phyloP scores from a whole-genome alignment of 2,329 filamentous ascomycete genomes.

The Cladosporium colombiae region DNA sequence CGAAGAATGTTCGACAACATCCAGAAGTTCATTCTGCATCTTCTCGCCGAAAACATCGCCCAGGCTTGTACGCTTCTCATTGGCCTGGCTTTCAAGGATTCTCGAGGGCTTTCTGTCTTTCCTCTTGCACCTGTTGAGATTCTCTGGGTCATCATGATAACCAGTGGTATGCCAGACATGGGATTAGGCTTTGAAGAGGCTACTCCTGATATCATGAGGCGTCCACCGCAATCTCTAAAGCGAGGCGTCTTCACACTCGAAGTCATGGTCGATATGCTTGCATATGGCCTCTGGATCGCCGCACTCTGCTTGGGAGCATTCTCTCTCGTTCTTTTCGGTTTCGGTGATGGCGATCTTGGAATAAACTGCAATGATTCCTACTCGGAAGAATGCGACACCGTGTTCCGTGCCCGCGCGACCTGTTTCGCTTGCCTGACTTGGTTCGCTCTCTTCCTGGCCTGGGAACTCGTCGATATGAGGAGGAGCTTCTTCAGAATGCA shows the following conservation, averaged over 20 bases:
- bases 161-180: conserved; percentile 82
- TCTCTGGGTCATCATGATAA: conserved; percentile 89
- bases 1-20: conserved; percentile 85
- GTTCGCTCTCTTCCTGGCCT: conserved; percentile 75
- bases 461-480: conserved; percentile 74
- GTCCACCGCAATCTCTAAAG: conserved; percentile 71
- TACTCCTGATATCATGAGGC: conserved; percentile 73
- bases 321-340: conserved; percentile 64
- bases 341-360: conserved; percentile 54
- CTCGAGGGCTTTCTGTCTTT: conserved; percentile 71
- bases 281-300: conserved; percentile 78
- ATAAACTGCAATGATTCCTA: conserved; percentile 62
- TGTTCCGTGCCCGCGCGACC: conserved; percentile 73
- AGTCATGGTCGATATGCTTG: conserved; percentile 75
- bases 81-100: conserved; percentile 76
- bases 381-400: conserved; percentile 57
- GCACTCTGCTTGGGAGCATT: conserved; percentile 66
- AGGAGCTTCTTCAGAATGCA: conserved; percentile 76
- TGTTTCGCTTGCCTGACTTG: conserved; percentile 74
- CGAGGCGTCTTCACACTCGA: conserved; percentile 75
- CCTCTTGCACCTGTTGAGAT: conserved; percentile 81
- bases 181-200: conserved; percentile 80
- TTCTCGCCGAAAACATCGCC: conserved; percentile 79
- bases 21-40: conserved; percentile 79
- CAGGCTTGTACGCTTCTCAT: conserved; percentile 78